Base-by-base conservation (phyloP, 257 asterid species). In the Fraxinus anomala region DNA sequence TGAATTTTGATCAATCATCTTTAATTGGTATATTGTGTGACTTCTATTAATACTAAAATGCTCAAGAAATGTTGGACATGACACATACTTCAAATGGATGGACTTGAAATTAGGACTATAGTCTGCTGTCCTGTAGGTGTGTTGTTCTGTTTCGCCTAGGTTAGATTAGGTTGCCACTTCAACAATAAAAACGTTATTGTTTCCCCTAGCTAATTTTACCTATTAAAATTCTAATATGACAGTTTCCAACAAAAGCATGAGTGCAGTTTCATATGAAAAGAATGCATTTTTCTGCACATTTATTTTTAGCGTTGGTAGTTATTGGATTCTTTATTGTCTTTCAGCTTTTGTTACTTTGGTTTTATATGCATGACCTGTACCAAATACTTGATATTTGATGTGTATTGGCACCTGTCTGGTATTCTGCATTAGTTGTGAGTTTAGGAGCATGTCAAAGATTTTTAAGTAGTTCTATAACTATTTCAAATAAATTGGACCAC, bases 1-100 rank as follows among this genome's bases (percentile, higher is more conserved):
- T 54, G 34, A 24, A 63, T 74, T 51, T 19, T 63, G 70, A 72
- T 70, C 66, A 73, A 66, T 65, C 72, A 36, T 34, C 42, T 37
- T 26, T 17, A 14, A 31, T 65, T 79, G 63, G 37, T 63, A 67
- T 37, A 13, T 49, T 7, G 2, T n/a, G 2, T n/a, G 65, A 54
- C 65, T 54, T 54, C 12, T 11, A 42, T 42, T 42, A 42, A 10
- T 11, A 12, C 4, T 42, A 42, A 42, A 42, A 10, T 42, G 49
- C 49, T 42, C 1, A 42, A 42, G 16, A 42, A 42, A 42, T 11
- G 49, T 11, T 42, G 14, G 16, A 42, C 4, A 0, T 42, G 49
- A 42, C 49, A 2, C 16, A 4, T 42, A 42, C 49, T 47, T 47
- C 3, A 14, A 47, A 47, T 47, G 56, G 56, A 14, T 47, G 19